These are phyloP conservation scores for Tripterygium wilfordii DNA, from an alignment of 177 flowering plant species.

Conservation along the genomic window DNA sequence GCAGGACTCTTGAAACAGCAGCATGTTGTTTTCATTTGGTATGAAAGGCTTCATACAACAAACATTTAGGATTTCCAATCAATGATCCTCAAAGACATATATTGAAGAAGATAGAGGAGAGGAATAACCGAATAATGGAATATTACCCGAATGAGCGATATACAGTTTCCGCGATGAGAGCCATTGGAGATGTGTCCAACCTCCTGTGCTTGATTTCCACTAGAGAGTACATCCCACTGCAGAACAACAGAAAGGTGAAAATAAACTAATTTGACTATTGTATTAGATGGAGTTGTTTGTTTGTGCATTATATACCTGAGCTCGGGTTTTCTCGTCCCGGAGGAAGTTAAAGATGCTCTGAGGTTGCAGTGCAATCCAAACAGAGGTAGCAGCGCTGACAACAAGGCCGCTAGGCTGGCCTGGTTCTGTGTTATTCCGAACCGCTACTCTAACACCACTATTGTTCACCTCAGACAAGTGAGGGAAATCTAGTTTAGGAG, in stretches of 20 bases:
- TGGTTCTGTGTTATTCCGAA: constrained; percentile 20
- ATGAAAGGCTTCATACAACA: constrained; percentile 27
- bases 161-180: constrained; percentile 16
- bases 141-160: constrained; percentile 24
- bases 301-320: constrained; percentile 31
- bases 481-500: constrained; percentile 25
- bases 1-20: constrained; percentile 33
- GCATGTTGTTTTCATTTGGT: constrained; percentile 19
- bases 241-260: neutral
- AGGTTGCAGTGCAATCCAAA: constrained; percentile 34
- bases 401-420: constrained; percentile 34
- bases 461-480: constrained; percentile 20
- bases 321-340: constrained; percentile 25
- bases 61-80: no score
- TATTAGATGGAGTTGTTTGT: no score
- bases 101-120: no score
- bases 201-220: constrained; percentile 26
- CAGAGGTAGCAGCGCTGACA: constrained; percentile 34
- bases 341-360: constrained; percentile 27
- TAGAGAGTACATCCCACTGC: constrained; percentile 38
- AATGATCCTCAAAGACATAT: no score
- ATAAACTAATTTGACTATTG: no score
- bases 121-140: neutral
- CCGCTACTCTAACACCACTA: constrained; percentile 29
- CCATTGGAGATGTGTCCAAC: constrained; percentile 18